Percentiles rank a stretch among this genome's conserved stretches.
phyloP scores from a whole-genome alignment of 371 early-diverging fungal species.

The Coemansia sp. region DNA sequence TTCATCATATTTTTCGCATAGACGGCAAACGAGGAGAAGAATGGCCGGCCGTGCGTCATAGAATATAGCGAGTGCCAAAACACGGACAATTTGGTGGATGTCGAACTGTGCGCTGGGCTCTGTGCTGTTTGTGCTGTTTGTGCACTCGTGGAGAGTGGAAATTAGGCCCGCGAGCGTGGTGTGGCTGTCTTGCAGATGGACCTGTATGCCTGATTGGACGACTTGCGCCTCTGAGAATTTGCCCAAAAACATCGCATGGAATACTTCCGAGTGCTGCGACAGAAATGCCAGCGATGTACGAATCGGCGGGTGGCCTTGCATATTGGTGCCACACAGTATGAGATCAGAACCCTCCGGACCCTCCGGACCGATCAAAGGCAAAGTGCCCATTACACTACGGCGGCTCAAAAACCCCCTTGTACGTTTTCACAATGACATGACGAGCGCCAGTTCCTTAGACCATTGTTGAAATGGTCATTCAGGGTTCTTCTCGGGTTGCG shows the following conservation, averaged over 20 bases:
- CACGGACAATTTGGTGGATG: background rate
- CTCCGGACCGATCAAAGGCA: background rate
- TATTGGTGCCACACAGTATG: conserved; percentile 13
- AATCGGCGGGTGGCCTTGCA: background rate
- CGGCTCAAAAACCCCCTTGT: too few relatives aligned
- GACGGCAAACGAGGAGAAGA: conserved; percentile 11
- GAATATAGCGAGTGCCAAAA: conserved; percentile 20
- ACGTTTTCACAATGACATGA: too few relatives aligned
- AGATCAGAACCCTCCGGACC: background rate
- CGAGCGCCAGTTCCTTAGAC: too few relatives aligned
- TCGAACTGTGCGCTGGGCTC: background rate
- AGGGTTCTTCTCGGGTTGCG: too few relatives aligned
- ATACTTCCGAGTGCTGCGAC: conserved; percentile 20
- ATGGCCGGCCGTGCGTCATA: conserved; percentile 27
- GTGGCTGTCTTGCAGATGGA: conserved; percentile 21
- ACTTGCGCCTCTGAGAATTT: conserved; percentile 25
- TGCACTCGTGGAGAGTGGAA: conserved; percentile 15
- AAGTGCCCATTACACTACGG: too few relatives aligned
- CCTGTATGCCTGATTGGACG: background rate
- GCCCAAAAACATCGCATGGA: conserved; percentile 35
- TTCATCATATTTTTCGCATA: conserved; percentile 1
- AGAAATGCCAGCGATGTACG: conserved; percentile 15
- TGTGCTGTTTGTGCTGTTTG: background rate
- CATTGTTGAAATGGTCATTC: too few relatives aligned
- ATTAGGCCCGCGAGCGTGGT: conserved; percentile 10